Evolutionary conservation across 371 early-diverging fungal species (phyloP).

Genomic region (Apophysomyces sp.): DNA sequence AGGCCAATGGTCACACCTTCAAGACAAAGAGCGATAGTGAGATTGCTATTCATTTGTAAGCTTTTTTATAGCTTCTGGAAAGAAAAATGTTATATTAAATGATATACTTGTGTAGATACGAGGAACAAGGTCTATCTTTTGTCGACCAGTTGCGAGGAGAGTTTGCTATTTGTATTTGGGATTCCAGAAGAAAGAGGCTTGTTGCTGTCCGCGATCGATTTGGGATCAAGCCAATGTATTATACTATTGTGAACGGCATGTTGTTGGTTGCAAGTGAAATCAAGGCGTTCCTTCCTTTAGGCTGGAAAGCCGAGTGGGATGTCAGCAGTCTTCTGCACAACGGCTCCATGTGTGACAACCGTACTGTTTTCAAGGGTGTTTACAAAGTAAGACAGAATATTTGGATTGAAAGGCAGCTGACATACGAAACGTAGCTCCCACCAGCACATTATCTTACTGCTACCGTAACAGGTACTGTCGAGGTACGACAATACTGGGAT

Average conservation of each 20-base stretch:
- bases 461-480: conserved; percentile 10
- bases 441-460: conserved; percentile 19
- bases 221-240: conserved; percentile 25
- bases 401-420: background rate
- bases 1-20: conserved; percentile 13
- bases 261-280: conserved; percentile 23
- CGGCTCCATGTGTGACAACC: conserved; percentile 7
- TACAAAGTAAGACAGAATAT: conserved; percentile 11
- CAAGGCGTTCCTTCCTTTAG: conserved; percentile 22
- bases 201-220: conserved; percentile 23
- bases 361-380: conserved; percentile 22
- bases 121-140: conserved; percentile 15
- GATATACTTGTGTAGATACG: conserved; percentile 3
- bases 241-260: conserved; percentile 17
- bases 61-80: background rate
- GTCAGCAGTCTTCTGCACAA: conserved; percentile 14
- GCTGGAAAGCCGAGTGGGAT: conserved; percentile 25
- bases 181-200: conserved; percentile 7
- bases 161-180: conserved; percentile 18
- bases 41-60: conserved; percentile 19
- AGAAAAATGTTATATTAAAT: background rate
- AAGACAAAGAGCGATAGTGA: conserved; percentile 26
- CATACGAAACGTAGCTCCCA: conserved; percentile 4
- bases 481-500: conserved; percentile 18
- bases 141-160: conserved; percentile 24